Evolutionary conservation across 129 eudicot genomes (phyloP), one percentile per base, ranked within the genome.

Genomic region (Flaveria trinervia): DNA sequence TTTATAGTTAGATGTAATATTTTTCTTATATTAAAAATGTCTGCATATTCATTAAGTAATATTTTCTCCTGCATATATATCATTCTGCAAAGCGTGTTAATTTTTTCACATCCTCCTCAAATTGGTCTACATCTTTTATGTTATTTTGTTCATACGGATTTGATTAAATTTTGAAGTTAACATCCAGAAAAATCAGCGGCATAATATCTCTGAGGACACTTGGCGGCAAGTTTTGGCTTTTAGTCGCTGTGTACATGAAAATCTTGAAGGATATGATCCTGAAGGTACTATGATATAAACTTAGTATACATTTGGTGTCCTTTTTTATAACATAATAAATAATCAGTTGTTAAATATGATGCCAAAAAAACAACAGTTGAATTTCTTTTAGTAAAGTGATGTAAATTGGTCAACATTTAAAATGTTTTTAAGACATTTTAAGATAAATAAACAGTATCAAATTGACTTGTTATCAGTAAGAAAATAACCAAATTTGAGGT

Each of bases 221-320:
- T 95, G 99, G 99, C 66, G 90, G 68, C 99, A 95, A 83, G 97
- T 95, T 68, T 88, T 95, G 74, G 92, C 96, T 56, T 95, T 95
- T 80, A 95, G 97, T 70, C 89, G 96, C 9, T 91, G 96, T 88
- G 96, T 95, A 74, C 96, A 91, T 78, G 99, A 95, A 88, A 90
- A 95, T 82, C 94, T 95, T 70, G 97, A 86, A 81, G 99, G 97
- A 36, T 95, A 91, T 69, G 99, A 95, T 83, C 96, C 96, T 73
- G 97, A 86, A 89, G 99, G 97, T 91, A 86, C 45, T 79, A 56
- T 59, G 26, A 60, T 59, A 60, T 36, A 59, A 9, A 71, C 52
- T 60, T 68, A 49, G 41, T 51, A 33, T 16, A 50, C 55, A 11
- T 50, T 11, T 57, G 11, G 6, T 20, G 1, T 3, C 30, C 1